phyloP scores from a whole-genome alignment of 495 filamentous ascomycete genomes.

The Aspergillus conjunctus region DNA sequence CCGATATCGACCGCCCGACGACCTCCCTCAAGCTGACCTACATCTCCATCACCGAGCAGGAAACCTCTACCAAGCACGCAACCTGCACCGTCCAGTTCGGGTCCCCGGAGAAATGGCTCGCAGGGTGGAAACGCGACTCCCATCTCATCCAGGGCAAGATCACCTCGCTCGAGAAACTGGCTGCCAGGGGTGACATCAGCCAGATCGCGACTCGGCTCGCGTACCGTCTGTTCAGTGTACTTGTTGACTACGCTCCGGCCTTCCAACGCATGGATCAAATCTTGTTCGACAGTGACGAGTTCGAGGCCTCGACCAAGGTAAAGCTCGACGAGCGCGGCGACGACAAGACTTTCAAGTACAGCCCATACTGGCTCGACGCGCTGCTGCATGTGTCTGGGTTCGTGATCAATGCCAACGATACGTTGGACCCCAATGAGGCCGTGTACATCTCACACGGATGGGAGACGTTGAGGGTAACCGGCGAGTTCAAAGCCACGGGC shows the following conservation, averaged over 20 bases:
- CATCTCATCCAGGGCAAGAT: not conserved
- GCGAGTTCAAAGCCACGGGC: slow-evolving; percentile 23
- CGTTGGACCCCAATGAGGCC: slow-evolving; percentile 45
- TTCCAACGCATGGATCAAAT: slow-evolving; percentile 60
- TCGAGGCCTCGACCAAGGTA: slow-evolving; percentile 42
- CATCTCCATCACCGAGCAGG: not conserved
- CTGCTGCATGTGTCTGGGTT: slow-evolving; percentile 55
- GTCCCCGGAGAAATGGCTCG: not conserved
- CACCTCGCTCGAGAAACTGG: not conserved
- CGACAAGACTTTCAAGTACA: slow-evolving; percentile 1
- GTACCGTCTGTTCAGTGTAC: not conserved
- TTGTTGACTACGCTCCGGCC: slow-evolving; percentile 46
- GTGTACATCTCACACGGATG: slow-evolving; percentile 51
- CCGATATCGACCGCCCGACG: not conserved
- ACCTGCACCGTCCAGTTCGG: not conserved
- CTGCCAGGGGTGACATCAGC: not conserved
- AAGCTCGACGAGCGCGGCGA: slow-evolving; percentile 27
- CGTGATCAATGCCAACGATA: slow-evolving; percentile 54
- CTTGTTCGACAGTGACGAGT: slow-evolving; percentile 32
- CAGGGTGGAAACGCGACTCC: not conserved
- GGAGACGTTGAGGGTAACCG: slow-evolving; percentile 39
- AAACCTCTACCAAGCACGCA: not conserved
- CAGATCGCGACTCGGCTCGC: not conserved
- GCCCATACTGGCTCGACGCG: slow-evolving; percentile 51
- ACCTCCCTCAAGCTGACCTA: not conserved